A percentile compares a stretch with the other conserved stretches of the same genome.
phyloP scores from a whole-genome alignment of 2,329 filamentous ascomycete genomes.

The Ophiocordyceps camponoti-floridani region DNA sequence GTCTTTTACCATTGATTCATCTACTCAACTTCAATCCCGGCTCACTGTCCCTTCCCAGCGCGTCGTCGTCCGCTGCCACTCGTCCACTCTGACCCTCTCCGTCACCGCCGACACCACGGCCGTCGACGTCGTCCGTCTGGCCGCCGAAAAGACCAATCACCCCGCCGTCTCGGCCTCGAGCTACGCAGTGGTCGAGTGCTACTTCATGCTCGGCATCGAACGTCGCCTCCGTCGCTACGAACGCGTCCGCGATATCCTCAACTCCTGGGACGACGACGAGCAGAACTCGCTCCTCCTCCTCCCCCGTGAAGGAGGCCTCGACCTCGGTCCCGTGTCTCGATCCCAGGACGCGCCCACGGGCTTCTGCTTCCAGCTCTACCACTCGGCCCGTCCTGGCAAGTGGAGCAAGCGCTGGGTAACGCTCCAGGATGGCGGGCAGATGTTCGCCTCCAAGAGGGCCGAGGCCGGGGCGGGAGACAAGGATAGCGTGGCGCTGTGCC shows the following conservation, averaged over 20 bases:
- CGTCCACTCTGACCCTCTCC: slow-evolving; percentile 50
- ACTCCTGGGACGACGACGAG: slow-evolving; percentile 74
- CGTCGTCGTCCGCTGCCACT: slow-evolving; percentile 56
- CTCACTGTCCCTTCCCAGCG: slow-evolving; percentile 20
- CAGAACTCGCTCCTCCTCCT: slow-evolving; percentile 59
- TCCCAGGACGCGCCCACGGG: slow-evolving; percentile 42
- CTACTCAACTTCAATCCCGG: neutral
- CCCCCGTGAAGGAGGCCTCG: slow-evolving; percentile 43
- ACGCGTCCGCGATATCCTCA: slow-evolving; percentile 69
- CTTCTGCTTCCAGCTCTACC: slow-evolving; percentile 54
- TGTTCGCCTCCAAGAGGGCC: slow-evolving; percentile 50
- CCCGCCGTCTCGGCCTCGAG: slow-evolving; percentile 42
- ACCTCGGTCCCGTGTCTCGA: slow-evolving; percentile 43
- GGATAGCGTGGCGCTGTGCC: slow-evolving; percentile 54
- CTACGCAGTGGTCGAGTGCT: slow-evolving; percentile 63
- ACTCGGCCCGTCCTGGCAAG: slow-evolving; percentile 66
- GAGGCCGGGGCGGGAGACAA: slow-evolving; percentile 42
- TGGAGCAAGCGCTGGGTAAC: slow-evolving; percentile 79
- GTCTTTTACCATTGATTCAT: slow-evolving; percentile 12
- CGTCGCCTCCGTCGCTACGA: slow-evolving; percentile 75
- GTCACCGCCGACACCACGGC: slow-evolving; percentile 59
- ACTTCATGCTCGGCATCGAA: slow-evolving; percentile 58
- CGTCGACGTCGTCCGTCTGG: slow-evolving; percentile 52
- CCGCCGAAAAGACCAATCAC: slow-evolving; percentile 47
- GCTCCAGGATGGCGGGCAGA: slow-evolving; percentile 56